Evolutionary conservation across 2,329 filamentous ascomycete genomes (phyloP), one percentile per base, ranked within the genome.

Genomic region (Lecanosticta acicola): DNA sequence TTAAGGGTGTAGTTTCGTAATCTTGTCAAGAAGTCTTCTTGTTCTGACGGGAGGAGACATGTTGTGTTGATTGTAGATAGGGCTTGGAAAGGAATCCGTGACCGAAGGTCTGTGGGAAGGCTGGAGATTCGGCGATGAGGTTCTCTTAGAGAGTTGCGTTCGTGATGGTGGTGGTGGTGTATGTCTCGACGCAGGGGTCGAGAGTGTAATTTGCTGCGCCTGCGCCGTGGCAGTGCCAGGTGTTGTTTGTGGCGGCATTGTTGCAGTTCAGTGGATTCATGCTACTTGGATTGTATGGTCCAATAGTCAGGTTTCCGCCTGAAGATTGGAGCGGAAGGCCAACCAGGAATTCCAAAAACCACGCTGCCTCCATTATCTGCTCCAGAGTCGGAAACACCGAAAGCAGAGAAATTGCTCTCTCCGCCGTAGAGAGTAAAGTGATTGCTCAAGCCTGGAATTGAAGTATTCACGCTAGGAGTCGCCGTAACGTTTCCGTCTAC

Each of bases 171-270:
- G 37, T 39, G 2, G 38, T 41, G 11, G 21, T 39, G 19, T 46
- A 45, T 2, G 45, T 40, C 11, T 29, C 32, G 2, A 51, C 33
- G 17, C 49, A 48, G 5, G 45, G 49, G 19, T 38, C 43, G 10
- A 48, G 17, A 7, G 38, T 38, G 20, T 41, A 48, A 3, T 26
- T 43, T 1, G 41, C 39, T 4, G 42, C 49, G 3, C 45, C 49
- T 33, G 43, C 40, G 24, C 49, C 41, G 32, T 19, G 20, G 32
- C 49, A 51, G 2, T 41, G 41, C 49, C 45, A 51, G 14, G 34
- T 51, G 2, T 32, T 34, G 21, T 50, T 46, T 8, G 39, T 32
- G 1, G 35, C 37, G 3, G 39, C 32, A 38, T 41, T 21, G 21
- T 33, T 16, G 41, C 39, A 47, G 24, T 24, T 37, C 26, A 19